These are phyloP conservation scores for Beauveria medogensis DNA, from an alignment of 2,329 filamentous ascomycete genomes.

Conservation along the genomic window DNA sequence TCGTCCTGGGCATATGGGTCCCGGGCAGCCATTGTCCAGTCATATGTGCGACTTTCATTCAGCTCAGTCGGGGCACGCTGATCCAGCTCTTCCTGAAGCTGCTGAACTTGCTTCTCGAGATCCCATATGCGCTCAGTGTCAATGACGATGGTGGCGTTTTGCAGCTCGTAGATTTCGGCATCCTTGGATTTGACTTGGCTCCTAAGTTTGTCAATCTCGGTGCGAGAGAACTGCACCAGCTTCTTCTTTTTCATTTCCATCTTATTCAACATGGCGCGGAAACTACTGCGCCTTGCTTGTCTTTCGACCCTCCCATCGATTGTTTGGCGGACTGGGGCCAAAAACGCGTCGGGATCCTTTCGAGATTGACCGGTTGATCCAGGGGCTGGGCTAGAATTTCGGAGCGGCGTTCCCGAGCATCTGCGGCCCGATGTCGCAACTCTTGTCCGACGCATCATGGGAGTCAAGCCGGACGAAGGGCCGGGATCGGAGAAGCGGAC, in stretches of 20 bases:
- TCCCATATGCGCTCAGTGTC: slow-evolving; percentile 39
- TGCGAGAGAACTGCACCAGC: slow-evolving; percentile 29
- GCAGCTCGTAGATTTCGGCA: slow-evolving; percentile 43
- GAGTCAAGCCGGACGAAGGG: slow-evolving; percentile 48
- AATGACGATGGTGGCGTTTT: slow-evolving; percentile 40
- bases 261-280: slow-evolving; percentile 51
- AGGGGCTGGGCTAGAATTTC: slow-evolving; percentile 11
- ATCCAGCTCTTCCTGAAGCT: slow-evolving; percentile 26
- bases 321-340: slow-evolving; percentile 41
- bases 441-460: slow-evolving; percentile 46
- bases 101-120: slow-evolving; percentile 31
- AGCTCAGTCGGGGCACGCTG: slow-evolving; percentile 13
- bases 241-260: slow-evolving; percentile 40
- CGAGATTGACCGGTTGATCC: slow-evolving; percentile 18
- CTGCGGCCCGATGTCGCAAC: slow-evolving; percentile 33
- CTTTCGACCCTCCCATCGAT: slow-evolving; percentile 50
- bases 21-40: slow-evolving; percentile 44
- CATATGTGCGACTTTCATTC: slow-evolving; percentile 24
- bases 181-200: slow-evolving; percentile 42
- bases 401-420: slow-evolving; percentile 36
- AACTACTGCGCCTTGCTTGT: slow-evolving; percentile 45
- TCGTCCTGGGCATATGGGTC: slow-evolving; percentile 35
- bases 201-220: slow-evolving; percentile 42
- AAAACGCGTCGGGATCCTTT: slow-evolving; percentile 5
- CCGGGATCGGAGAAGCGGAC: slow-evolving; percentile 55